Evolutionary conservation across 306 rosid species (phyloP).

Genomic region (Abrus pulchellus): DNA sequence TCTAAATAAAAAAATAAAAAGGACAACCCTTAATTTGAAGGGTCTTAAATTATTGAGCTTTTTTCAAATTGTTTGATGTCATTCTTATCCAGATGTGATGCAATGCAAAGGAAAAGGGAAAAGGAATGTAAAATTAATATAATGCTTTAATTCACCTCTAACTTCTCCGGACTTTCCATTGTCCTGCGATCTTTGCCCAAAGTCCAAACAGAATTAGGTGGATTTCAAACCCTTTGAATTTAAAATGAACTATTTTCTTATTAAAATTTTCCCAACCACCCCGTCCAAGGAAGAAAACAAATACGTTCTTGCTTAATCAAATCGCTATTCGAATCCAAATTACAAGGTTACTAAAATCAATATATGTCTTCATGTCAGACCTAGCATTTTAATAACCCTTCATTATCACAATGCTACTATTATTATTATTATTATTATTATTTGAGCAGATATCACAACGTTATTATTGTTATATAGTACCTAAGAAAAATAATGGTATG

Average conservation of each 20-base stretch:
- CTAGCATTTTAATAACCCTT: conserved; percentile 34
- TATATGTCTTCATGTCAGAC: conserved; percentile 39
- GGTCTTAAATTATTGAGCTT: neutral
- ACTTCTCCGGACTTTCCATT: conserved; percentile 23
- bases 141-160: neutral
- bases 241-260: conserved; percentile 35
- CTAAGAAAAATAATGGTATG: conserved; percentile 23
- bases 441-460: neutral
- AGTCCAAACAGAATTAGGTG: conserved; percentile 37
- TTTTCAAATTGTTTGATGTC: conserved; percentile 12
- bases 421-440: neutral
- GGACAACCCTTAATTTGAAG: neutral
- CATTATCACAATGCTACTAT: conserved; percentile 23
- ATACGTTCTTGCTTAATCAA: conserved; percentile 21
- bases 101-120: conserved; percentile 8
- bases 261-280: conserved; percentile 48
- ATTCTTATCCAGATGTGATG: conserved; percentile 36
- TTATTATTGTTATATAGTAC: conserved; percentile 19
- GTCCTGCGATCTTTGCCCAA: conserved; percentile 2
- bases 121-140: neutral
- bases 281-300: conserved; percentile 35
- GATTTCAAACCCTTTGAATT: conserved; percentile 2
- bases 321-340: conserved; percentile 35
- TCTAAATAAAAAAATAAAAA: neutral
- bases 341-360: conserved; percentile 8